A percentile compares a stretch with the other conserved stretches of the same genome.
These are phyloP conservation scores for Oehlia diaphana DNA, from an alignment of 192 early-diverging fungal species.

Conservation along the genomic window DNA sequence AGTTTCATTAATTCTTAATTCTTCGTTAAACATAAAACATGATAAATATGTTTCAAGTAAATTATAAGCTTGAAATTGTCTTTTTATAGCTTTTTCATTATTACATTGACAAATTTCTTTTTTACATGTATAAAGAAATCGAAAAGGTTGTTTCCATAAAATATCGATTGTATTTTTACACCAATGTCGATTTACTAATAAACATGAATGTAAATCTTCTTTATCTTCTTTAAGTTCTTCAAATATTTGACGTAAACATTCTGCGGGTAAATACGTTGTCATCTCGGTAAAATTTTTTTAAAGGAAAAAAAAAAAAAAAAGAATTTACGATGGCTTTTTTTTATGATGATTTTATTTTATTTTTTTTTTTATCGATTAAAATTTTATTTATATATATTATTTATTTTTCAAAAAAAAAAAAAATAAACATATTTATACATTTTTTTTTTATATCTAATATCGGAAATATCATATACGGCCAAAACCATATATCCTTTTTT, in stretches of 20 bases:
- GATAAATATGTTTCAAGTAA: neutral
- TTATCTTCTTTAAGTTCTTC: neutral
- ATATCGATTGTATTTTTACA: neutral
- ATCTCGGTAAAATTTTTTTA: neutral
- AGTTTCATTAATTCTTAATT: neutral
- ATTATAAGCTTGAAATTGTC: neutral
- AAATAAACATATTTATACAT: too few relatives aligned
- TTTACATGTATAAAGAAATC: neutral
- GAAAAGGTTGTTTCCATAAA: slow-evolving; percentile 12
- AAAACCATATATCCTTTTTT: too few relatives aligned
- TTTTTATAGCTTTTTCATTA: neutral
- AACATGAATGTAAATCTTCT: neutral
- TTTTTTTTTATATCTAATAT: too few relatives aligned
- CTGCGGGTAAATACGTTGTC: neutral
- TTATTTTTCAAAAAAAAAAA: too few relatives aligned
- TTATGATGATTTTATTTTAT: too few relatives aligned
- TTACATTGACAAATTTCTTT: neutral
- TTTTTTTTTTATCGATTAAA: too few relatives aligned
- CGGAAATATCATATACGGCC: too few relatives aligned
- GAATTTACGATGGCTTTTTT: too few relatives aligned
- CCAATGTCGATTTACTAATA: neutral
- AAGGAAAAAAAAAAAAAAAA: too few relatives aligned
- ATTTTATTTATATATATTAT: too few relatives aligned
- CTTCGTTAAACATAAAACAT: neutral
- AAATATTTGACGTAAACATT: slow-evolving; percentile 1